Evolutionary conservation across 139 green algal genomes (phyloP).

Genomic region (Chlamydomonas sp.): DNA sequence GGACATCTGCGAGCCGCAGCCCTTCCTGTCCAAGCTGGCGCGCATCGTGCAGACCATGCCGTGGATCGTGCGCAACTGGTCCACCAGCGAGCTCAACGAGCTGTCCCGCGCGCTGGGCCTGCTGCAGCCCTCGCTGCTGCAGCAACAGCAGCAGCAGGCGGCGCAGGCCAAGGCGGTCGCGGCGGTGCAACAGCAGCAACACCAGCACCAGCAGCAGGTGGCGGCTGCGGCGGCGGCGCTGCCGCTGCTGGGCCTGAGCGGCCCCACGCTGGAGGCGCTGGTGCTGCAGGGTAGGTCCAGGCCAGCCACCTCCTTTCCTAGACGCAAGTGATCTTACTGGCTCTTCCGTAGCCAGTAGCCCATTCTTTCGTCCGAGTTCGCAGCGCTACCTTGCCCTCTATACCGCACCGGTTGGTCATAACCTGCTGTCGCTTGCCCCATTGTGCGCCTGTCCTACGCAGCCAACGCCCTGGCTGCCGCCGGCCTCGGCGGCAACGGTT

Average conservation of each 20-base stretch:
- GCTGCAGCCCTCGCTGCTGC: conserved; percentile 29
- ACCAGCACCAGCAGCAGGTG: neutral
- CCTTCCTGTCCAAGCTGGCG: conserved; percentile 41
- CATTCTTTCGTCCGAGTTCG: too few relatives aligned
- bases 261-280: neutral
- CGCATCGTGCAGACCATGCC: conserved; percentile 32
- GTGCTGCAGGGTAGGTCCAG: conserved; percentile 12
- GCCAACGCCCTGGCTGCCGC: conserved; percentile 18
- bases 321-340: too few relatives aligned
- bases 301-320: too few relatives aligned
- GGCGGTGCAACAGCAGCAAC: conserved; percentile 4
- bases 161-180: too few relatives aligned
- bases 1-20: conserved; percentile 41
- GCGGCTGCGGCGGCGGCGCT: conserved; percentile 5
- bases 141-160: neutral
- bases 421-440: too few relatives aligned
- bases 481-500: neutral
- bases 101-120: conserved; percentile 42
- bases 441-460: neutral
- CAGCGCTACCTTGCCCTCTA: too few relatives aligned
- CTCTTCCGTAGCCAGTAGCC: too few relatives aligned
- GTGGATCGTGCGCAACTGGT: conserved; percentile 39
- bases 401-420: too few relatives aligned
- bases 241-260: neutral
- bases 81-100: conserved; percentile 38